These are phyloP conservation scores for Gomphus bonarii DNA, from an alignment of 1,284 basidiomycete genomes.

Conservation along the genomic window DNA sequence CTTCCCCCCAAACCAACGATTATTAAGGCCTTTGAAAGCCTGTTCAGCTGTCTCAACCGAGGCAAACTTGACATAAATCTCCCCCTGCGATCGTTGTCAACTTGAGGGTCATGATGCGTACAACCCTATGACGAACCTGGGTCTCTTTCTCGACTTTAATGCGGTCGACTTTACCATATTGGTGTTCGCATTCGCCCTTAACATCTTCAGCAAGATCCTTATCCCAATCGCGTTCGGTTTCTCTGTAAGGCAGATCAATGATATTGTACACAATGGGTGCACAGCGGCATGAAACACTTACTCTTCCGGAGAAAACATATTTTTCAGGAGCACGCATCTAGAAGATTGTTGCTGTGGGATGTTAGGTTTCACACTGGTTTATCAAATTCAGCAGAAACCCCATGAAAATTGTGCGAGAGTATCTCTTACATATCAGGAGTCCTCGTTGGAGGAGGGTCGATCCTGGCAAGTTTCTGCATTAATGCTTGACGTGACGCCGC, in stretches of 20 bases:
- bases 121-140: conserved; percentile 42
- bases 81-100: conserved; percentile 51
- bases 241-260: conserved; percentile 36
- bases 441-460: conserved; percentile 50
- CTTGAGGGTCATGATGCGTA: neutral
- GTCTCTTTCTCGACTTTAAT: conserved; percentile 95
- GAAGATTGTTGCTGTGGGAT: conserved; percentile 77
- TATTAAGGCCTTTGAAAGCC: conserved; percentile 83
- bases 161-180: conserved; percentile 80
- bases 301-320: conserved; percentile 98
- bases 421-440: conserved; percentile 50
- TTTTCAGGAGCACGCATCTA: conserved; percentile 76
- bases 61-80: conserved; percentile 94
- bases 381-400: conserved; percentile 5
- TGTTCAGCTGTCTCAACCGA: conserved; percentile 70
- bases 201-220: conserved; percentile 93
- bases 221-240: conserved; percentile 95
- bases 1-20: conserved; percentile 91
- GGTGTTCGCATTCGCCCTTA: conserved; percentile 84
- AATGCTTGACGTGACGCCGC: conserved; percentile 92
- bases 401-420: neutral
- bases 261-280: conserved; percentile 7
- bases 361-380: conserved; percentile 46
- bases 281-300: conserved; percentile 27
- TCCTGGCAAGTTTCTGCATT: conserved; percentile 98